phyloP scores from a whole-genome alignment of 108 stramenopile genomes.

The Nitzschia palea region DNA sequence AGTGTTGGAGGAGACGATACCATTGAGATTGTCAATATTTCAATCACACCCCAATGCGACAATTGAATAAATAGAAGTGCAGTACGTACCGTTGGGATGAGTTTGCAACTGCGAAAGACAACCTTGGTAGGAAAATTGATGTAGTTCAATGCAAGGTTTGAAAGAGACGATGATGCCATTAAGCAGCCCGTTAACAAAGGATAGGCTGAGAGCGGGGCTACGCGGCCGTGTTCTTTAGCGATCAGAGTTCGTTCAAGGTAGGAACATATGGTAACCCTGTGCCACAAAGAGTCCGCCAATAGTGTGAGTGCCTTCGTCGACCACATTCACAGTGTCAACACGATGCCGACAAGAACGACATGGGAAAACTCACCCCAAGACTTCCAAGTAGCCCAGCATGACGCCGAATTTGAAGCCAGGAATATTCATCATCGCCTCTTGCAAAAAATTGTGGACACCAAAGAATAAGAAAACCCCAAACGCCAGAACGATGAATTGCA shows the following conservation, averaged over 20 bases:
- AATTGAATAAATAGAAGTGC: not conserved
- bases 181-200: conserved; percentile 80
- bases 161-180: conserved; percentile 84
- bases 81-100: conserved; percentile 14
- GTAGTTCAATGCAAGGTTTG: conserved; percentile 90
- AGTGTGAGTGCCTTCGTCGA: not conserved
- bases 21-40: conserved; percentile 16
- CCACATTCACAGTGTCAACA: not conserved
- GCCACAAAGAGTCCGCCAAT: not conserved
- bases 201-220: conserved; percentile 83
- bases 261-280: conserved; percentile 70
- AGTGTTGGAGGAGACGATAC: too few relatives aligned
- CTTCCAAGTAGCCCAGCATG: conserved; percentile 95
- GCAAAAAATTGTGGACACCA: conserved; percentile 87
- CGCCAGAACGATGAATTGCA: conserved; percentile 43
- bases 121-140: conserved; percentile 96
- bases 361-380: conserved; percentile 66
- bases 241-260: conserved; percentile 66
- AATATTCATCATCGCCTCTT: conserved; percentile 91
- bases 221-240: conserved; percentile 52
- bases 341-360: not conserved
- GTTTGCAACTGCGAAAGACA: conserved; percentile 20
- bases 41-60: not conserved
- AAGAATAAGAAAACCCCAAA: conserved; percentile 84
- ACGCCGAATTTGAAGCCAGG: conserved; percentile 83